phyloP scores from a whole-genome alignment of 345 rosid species.

The Citrus reticulata region DNA sequence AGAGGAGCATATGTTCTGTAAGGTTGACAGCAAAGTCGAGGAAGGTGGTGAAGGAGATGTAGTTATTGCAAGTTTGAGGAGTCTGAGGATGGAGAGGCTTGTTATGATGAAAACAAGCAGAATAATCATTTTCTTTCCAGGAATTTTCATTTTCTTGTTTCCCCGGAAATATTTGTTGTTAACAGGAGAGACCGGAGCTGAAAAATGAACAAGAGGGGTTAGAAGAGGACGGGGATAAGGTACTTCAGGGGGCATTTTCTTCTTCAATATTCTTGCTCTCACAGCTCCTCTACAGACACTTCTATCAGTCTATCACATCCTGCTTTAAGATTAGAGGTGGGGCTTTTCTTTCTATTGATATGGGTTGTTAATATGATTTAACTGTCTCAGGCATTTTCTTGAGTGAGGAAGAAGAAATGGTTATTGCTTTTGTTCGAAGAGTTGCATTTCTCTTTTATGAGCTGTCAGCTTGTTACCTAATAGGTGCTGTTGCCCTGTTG shows the following conservation, averaged over 20 bases:
- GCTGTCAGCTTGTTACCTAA: constrained; percentile 35
- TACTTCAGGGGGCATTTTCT: constrained; percentile 68
- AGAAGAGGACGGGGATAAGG: constrained; percentile 34
- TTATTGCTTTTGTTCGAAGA: constrained; percentile 54
- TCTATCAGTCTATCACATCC: constrained; percentile 22
- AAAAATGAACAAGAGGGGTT: constrained; percentile 39
- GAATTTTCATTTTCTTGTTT: constrained; percentile 44
- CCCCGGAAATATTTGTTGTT: constrained; percentile 28
- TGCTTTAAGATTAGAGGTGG: constrained; percentile 18
- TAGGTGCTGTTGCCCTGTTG: constrained; percentile 22
- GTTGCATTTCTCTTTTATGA: constrained; percentile 7
- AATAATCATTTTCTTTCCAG: constrained; percentile 59
- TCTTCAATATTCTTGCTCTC: constrained; percentile 14
- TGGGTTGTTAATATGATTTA: neutral
- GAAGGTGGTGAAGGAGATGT: constrained; percentile 40
- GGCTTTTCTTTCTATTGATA: neutral
- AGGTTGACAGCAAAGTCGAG: constrained; percentile 28
- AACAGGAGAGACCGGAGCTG: constrained; percentile 45
- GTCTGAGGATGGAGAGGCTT: constrained; percentile 57
- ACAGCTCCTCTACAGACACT: constrained; percentile 3
- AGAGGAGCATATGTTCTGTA: constrained; percentile 26
- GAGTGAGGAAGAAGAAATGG: constrained; percentile 54
- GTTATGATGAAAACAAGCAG: constrained; percentile 56
- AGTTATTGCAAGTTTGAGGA: constrained; percentile 45
- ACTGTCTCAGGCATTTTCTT: constrained; percentile 3